These are phyloP conservation scores for Cyclotella distinguenda DNA, from an alignment of 108 stramenopile species.

Conservation along the genomic window DNA sequence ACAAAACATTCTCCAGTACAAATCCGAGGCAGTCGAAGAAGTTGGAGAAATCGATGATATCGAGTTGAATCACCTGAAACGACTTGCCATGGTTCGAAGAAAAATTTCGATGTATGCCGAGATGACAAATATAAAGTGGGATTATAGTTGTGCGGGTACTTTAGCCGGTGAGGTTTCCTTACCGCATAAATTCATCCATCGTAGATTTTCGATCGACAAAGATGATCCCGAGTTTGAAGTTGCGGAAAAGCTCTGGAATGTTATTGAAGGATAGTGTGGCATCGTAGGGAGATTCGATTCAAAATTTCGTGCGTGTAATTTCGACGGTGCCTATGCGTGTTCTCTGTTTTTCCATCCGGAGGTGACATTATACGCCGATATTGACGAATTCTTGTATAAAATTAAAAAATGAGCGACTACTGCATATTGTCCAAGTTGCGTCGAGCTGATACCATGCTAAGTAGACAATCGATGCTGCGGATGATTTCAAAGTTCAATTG, in stretches of 20 bases:
- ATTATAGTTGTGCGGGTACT: constrained; percentile 10
- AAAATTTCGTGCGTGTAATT: too few relatives aligned
- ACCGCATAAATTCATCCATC: constrained; percentile 7
- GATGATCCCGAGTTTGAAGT: constrained; percentile 15
- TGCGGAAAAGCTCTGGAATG: constrained; percentile 28
- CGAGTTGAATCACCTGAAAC: constrained; percentile 1
- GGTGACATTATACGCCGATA: too few relatives aligned
- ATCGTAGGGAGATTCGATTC: too few relatives aligned
- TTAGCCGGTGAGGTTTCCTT: constrained; percentile 39
- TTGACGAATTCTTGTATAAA: too few relatives aligned
- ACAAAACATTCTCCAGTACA: constrained; percentile 12
- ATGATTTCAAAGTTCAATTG: too few relatives aligned
- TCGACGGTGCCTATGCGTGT: too few relatives aligned
- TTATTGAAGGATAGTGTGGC: constrained; percentile 35
- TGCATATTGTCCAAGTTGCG: too few relatives aligned
- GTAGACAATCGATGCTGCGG: too few relatives aligned
- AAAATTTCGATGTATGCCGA: constrained; percentile 13
- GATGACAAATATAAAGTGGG: constrained; percentile 42
- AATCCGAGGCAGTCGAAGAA: constrained; percentile 7
- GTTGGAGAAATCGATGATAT: constrained; percentile 9
- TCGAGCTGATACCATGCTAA: too few relatives aligned
- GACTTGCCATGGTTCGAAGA: constrained; percentile 6
- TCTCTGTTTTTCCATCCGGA: too few relatives aligned
- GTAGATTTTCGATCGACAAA: constrained; percentile 26
- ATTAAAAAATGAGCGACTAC: too few relatives aligned